Evolutionary conservation across 106 monocot species (phyloP).

Genomic region (Dioscorea zingiberensis): DNA sequence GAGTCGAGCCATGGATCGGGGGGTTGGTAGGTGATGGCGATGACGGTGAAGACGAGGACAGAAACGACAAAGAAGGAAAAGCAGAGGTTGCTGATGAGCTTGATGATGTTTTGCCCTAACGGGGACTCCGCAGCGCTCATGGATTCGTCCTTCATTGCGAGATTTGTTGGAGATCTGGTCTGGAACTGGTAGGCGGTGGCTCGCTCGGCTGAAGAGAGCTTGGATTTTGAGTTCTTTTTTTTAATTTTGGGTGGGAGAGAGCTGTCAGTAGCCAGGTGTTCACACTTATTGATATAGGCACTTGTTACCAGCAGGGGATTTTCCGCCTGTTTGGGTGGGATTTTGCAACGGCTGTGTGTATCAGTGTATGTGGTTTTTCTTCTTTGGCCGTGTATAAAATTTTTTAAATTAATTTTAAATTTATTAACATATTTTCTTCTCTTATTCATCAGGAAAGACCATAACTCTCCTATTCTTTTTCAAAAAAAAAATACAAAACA

Average conservation of each 20-base stretch:
- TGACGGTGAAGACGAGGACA: slow-evolving; percentile 81
- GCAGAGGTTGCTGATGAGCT: slow-evolving; percentile 55
- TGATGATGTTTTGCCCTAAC: slow-evolving; percentile 29
- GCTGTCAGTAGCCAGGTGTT: neutral
- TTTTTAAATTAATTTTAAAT: too few species aligned
- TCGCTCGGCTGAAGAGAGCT: neutral
- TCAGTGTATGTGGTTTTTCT: too few species aligned
- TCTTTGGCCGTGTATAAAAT: too few species aligned
- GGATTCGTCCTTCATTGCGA: neutral
- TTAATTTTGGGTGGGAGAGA: slow-evolving; percentile 1
- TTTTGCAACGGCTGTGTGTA: too few species aligned
- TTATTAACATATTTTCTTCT: too few species aligned
- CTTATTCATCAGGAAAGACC: too few species aligned
- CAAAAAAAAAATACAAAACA: too few species aligned
- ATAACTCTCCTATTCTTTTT: too few species aligned
- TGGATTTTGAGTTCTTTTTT: too few species aligned
- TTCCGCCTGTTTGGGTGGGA: too few species aligned
- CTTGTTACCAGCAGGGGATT: too few species aligned
- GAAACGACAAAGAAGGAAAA: slow-evolving; percentile 72
- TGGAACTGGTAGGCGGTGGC: neutral
- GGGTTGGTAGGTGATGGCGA: slow-evolving; percentile 95
- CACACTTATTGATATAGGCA: too few species aligned
- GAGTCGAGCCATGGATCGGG: slow-evolving; percentile 93
- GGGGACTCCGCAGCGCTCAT: slow-evolving; percentile 6
- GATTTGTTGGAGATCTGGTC: neutral